Percentiles rank a stretch among this genome's conserved stretches.
Evolutionary conservation across 257 asterid genomes (phyloP).

Genomic region (Cynanchum wilfordii): DNA sequence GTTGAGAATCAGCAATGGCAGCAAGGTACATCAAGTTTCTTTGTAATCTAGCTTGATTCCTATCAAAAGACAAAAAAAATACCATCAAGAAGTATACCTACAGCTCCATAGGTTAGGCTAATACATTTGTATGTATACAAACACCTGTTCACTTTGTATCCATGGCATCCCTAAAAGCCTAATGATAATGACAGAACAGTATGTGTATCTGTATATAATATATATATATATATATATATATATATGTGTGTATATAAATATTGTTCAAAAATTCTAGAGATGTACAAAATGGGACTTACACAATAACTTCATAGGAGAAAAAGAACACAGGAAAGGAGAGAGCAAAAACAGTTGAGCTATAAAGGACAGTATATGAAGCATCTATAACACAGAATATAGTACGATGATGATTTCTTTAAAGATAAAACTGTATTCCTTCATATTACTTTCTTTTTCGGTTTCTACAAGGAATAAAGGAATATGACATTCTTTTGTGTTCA

Average conservation of each 20-base stretch:
- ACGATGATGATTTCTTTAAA: not conserved
- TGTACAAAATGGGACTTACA: not conserved
- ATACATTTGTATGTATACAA: too few relatives aligned
- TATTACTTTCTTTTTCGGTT: not conserved
- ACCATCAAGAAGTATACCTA: not conserved
- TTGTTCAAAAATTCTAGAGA: not conserved
- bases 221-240: not conserved
- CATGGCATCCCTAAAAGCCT: not conserved
- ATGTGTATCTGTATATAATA: not conserved
- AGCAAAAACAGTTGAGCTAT: not conserved
- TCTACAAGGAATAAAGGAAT: not conserved
- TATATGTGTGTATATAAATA: not conserved
- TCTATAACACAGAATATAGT: not conserved
- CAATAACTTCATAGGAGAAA: not conserved
- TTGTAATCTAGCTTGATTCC: constrained; percentile 87
- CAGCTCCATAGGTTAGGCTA: not conserved
- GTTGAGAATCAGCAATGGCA: constrained; percentile 97
- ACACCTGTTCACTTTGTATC: not conserved
- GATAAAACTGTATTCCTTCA: not conserved
- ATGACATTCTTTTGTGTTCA: not conserved
- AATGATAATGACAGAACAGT: not conserved
- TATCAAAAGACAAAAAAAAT: constrained; percentile 20
- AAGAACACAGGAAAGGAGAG: not conserved
- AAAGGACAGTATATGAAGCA: not conserved
- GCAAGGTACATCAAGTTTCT: constrained; percentile 95